A percentile compares a stretch with the other conserved stretches of the same genome.
Evolutionary conservation across 2,329 filamentous ascomycete genomes (phyloP).

Genomic region (Leptoxyphium fumago): DNA sequence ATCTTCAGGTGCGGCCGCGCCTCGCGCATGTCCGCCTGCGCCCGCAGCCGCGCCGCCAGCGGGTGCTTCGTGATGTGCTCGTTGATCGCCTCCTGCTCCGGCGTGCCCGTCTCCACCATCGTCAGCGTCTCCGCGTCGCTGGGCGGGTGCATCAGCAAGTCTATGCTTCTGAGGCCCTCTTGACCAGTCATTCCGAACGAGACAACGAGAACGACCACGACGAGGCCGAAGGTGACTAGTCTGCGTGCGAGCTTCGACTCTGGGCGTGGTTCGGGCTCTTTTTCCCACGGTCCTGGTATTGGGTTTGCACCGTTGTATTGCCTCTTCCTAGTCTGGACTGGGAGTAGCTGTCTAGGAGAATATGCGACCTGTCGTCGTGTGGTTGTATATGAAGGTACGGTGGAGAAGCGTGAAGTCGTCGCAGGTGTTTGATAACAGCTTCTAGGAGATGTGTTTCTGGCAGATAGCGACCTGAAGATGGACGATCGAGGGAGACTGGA

Average conservation of each 20-base stretch:
- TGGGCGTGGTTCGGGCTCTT: background rate
- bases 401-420: too few species aligned
- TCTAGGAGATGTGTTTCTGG: too few species aligned
- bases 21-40: conserved; percentile 52
- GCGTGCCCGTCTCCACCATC: conserved; percentile 46
- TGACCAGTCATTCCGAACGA: conserved; percentile 44
- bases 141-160: conserved; percentile 38
- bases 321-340: too few species aligned
- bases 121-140: conserved; percentile 60
- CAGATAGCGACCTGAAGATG: too few species aligned
- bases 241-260: conserved; percentile 21
- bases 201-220: conserved; percentile 34
- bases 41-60: conserved; percentile 53
- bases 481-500: too few species aligned
- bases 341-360: too few species aligned
- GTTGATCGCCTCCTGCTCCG: conserved; percentile 44
- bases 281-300: too few species aligned
- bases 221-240: conserved; percentile 31
- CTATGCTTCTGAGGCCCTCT: conserved; percentile 36
- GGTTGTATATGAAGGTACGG: too few species aligned
- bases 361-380: too few species aligned
- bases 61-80: conserved; percentile 61
- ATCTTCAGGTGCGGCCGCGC: conserved; percentile 80
- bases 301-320: too few species aligned
- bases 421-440: too few species aligned